Base-by-base conservation (phyloP, 345 rosid genomes). In the Dovyalis caffra region DNA sequence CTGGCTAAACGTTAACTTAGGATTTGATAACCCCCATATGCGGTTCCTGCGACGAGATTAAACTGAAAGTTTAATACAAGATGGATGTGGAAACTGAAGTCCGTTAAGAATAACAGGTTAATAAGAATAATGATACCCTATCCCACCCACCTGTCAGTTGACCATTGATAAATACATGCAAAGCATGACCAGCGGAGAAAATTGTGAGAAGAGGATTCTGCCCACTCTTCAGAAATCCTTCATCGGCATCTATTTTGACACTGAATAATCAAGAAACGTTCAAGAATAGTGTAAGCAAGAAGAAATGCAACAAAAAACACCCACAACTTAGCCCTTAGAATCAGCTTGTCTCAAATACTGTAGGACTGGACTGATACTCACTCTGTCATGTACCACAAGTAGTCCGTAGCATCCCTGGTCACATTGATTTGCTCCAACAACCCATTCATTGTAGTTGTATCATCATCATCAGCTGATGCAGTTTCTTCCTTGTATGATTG, bases 221-320 rank as follows among this genome's bases (percentile, higher is more conserved):
- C 69, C 97, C 97, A 25, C 74, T 85, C 86, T 86, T 90, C 71
- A 89, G 77, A 79, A 93, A 91, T 4, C 76, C 84, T 83, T 94
- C 98, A 37, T 78, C 68, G 7, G 87, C 31, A 61, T 78, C 84
- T 56, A 94, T 76, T 15, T 84, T 87, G 26, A 94, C 80, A 82
- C 97, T 92, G 96, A 60, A 75, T 35, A 47, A 57, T 71, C 35
- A 29, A 64, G 66, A 57, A 1, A 38, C 25, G 49, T 40, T 7
- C 25, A 16, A 60, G 35, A 18, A 34, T 40, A 61, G 38, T 64
- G 51, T 63, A 40, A 65, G 66, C 18, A 16, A 71, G 69, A 43
- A 7, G 28, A 32, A n/a, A 40, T 5, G 8, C 65, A 28, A 9
- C n/a, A 16, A 51, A 26, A 63, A 47, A 2, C 15, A n/a, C 11